A percentile compares a stretch with the other conserved stretches of the same genome.
These are phyloP conservation scores for Pestalotiopsis sp. DNA, from an alignment of 2,329 filamentous ascomycete species.

Conservation along the genomic window DNA sequence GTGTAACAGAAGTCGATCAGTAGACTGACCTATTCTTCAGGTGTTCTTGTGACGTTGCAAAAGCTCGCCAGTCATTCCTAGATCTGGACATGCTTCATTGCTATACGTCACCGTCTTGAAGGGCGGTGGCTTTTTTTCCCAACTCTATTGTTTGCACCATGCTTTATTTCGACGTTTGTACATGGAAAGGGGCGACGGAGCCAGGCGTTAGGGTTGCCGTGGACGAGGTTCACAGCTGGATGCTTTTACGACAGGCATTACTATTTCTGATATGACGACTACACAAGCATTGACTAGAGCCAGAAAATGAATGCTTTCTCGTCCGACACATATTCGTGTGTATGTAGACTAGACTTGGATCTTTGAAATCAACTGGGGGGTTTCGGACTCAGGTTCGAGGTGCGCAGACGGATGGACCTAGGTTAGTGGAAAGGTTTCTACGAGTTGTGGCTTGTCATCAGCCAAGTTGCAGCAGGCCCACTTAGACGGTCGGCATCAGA, in stretches of 20 bases:
- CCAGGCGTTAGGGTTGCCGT: neutral
- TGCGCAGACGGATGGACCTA: neutral
- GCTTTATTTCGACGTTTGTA: neutral
- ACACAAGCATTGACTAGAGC: neutral
- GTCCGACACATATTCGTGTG: neutral
- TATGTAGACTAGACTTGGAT: neutral
- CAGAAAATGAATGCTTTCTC: neutral
- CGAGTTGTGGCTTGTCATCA: neutral
- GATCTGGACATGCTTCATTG: constrained; percentile 12
- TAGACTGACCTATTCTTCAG: constrained; percentile 29
- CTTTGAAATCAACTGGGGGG: neutral
- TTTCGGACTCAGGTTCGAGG: neutral
- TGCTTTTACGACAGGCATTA: neutral
- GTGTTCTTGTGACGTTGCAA: constrained; percentile 55
- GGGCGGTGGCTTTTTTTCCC: neutral
- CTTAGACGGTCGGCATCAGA: neutral
- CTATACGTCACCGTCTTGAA: neutral
- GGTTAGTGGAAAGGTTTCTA: neutral
- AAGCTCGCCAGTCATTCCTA: constrained; percentile 47
- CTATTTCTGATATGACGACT: neutral
- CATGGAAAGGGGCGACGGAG: neutral
- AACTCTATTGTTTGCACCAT: neutral
- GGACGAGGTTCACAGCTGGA: neutral
- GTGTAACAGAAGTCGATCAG: constrained; percentile 11
- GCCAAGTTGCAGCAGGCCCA: neutral